These are phyloP conservation scores for Coelastrella sp. DNA, from an alignment of 139 green algal species.

Conservation along the genomic window DNA sequence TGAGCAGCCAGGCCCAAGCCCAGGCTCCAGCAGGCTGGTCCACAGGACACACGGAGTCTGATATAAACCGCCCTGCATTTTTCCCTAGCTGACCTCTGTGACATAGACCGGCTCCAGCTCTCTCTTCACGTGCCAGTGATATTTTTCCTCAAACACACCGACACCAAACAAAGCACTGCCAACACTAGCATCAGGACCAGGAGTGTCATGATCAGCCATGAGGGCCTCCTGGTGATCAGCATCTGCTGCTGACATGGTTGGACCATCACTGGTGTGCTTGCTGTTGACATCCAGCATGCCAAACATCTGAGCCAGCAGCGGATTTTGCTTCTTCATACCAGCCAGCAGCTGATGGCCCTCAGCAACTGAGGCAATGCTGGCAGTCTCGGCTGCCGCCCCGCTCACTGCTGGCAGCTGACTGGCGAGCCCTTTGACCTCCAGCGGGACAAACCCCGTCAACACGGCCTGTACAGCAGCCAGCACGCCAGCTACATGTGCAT, in stretches of 20 bases:
- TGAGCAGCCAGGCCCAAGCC: too few relatives aligned
- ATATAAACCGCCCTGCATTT: too few relatives aligned
- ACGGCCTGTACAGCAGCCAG: not conserved
- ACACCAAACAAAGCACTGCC: not conserved
- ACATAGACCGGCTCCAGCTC: slow-evolving; percentile 8
- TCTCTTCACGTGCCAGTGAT: slow-evolving; percentile 1
- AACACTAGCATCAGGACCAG: not conserved
- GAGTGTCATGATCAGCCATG: too few relatives aligned
- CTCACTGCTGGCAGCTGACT: too few relatives aligned
- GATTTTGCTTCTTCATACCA: not conserved
- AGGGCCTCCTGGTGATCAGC: not conserved
- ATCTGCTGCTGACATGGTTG: not conserved
- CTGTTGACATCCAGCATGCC: slow-evolving; percentile 8
- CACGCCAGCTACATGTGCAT: not conserved
- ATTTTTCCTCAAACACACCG: not conserved
- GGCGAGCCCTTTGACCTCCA: too few relatives aligned
- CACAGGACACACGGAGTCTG: too few relatives aligned
- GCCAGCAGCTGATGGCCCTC: slow-evolving; percentile 17
- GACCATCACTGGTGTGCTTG: not conserved
- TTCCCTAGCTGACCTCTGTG: not conserved
- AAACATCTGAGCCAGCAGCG: not conserved
- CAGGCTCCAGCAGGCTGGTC: too few relatives aligned
- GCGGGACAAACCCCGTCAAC: not conserved
- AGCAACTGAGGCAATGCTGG: not conserved
- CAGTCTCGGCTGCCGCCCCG: too few relatives aligned